Evolutionary conservation across 2,329 filamentous ascomycete species (phyloP).

Genomic region (Hypoxylon sp.): DNA sequence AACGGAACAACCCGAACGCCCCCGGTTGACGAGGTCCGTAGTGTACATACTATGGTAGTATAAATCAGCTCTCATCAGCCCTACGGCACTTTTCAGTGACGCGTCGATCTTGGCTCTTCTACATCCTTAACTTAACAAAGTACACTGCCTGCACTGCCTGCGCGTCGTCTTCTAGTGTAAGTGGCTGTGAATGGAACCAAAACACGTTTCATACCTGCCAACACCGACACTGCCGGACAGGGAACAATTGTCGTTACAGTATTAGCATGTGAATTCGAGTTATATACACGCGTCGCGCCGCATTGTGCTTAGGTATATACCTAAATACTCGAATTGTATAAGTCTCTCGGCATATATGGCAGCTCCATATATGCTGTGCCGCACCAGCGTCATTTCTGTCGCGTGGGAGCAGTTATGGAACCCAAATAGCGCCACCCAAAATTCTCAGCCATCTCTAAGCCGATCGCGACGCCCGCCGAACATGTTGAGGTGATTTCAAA

Average conservation of each 20-base stretch:
- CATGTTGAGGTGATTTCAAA: not conserved
- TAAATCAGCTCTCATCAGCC: slow-evolving; percentile 22
- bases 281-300: not conserved
- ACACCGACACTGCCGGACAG: not conserved
- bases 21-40: slow-evolving; percentile 17
- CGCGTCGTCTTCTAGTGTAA: not conserved
- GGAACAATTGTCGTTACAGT: not conserved
- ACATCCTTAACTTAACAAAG: too few species aligned
- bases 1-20: slow-evolving; percentile 27
- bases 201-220: not conserved
- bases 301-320: not conserved
- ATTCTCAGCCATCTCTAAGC: too few species aligned
- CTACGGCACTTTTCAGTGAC: slow-evolving; percentile 22
- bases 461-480: too few species aligned
- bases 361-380: not conserved
- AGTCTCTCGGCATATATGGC: not conserved
- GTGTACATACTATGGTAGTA: too few species aligned
- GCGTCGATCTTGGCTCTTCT: slow-evolving; percentile 16
- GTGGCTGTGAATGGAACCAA: not conserved
- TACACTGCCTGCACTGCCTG: slow-evolving; percentile 29
- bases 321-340: not conserved
- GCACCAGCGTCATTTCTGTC: not conserved
- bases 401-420: not conserved
- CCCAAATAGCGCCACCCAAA: not conserved
- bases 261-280: not conserved